A percentile compares a stretch with the other conserved stretches of the same genome.
phyloP scores from a whole-genome alignment of 495 filamentous ascomycete species.

The Neohortaea acidophila region DNA sequence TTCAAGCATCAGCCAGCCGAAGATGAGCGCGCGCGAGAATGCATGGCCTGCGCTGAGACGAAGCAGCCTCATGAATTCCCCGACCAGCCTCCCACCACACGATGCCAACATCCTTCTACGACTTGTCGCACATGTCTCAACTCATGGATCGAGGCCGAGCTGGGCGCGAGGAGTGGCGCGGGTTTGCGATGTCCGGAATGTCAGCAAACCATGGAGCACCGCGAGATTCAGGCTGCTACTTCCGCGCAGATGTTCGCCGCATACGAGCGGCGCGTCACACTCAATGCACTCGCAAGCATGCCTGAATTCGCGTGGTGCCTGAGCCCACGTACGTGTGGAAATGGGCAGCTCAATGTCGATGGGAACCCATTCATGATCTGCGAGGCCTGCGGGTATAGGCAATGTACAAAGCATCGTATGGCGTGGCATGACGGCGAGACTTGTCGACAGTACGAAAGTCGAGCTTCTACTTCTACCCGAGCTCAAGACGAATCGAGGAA shows the following conservation, averaged over 20 bases:
- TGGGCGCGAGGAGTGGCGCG: slow-evolving; percentile 12
- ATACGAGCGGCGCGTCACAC: slow-evolving; percentile 10
- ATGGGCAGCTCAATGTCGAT: slow-evolving; percentile 12
- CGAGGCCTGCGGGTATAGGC: slow-evolving; percentile 24
- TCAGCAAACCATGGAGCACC: slow-evolving; percentile 9
- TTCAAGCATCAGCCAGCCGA: too few relatives aligned
- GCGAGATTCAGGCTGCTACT: slow-evolving; percentile 13
- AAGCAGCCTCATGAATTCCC: slow-evolving; percentile 1
- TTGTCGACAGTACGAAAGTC: slow-evolving; percentile 28
- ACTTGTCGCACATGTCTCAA: slow-evolving; percentile 13
- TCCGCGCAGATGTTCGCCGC: slow-evolving; percentile 10
- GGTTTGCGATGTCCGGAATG: slow-evolving; percentile 19
- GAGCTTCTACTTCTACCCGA: slow-evolving; percentile 14
- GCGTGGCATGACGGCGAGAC: slow-evolving; percentile 29
- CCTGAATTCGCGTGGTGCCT: slow-evolving; percentile 17
- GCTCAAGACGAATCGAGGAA: slow-evolving; percentile 15
- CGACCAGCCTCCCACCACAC: slow-evolving; percentile 1
- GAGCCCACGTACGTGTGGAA: slow-evolving; percentile 2
- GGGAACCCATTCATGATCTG: slow-evolving; percentile 23
- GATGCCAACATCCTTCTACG: slow-evolving; percentile 2
- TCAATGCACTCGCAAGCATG: slow-evolving; percentile 4
- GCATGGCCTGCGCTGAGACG: slow-evolving; percentile 9
- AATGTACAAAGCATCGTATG: slow-evolving; percentile 27
- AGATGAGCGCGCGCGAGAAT: not conserved
- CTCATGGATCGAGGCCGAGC: slow-evolving; percentile 16